Evolutionary conservation across 768 basidiomycete genomes (phyloP).

Genomic region (Suillus brevipes): DNA sequence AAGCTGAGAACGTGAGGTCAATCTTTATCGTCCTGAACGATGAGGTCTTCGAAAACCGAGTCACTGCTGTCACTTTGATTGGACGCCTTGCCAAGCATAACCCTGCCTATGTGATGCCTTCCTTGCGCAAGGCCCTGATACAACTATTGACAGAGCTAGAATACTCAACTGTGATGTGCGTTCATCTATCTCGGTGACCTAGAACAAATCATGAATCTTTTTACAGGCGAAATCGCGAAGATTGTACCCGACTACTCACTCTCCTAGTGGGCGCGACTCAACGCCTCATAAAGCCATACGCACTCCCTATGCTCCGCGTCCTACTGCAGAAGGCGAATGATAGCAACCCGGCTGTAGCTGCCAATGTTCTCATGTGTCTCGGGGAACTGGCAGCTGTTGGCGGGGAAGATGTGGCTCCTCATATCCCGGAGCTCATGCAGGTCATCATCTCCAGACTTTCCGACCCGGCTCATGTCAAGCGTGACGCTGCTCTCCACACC

Average conservation of each 20-base stretch:
- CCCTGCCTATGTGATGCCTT: conserved; percentile 98
- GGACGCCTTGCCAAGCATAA: conserved; percentile 94
- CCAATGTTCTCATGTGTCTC: conserved; percentile 90
- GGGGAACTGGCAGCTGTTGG: conserved; percentile 93
- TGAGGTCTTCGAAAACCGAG: conserved; percentile 91
- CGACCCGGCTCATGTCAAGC: conserved; percentile 86
- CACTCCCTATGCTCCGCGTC: conserved; percentile 90
- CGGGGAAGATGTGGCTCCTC: conserved; percentile 84
- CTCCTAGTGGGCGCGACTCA: conserved; percentile 90
- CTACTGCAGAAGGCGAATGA: conserved; percentile 89
- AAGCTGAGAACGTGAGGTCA: conserved; percentile 97
- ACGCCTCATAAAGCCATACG: conserved; percentile 93
- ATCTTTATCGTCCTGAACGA: conserved; percentile 97
- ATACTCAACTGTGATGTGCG: conserved; percentile 87
- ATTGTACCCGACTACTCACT: conserved; percentile 88
- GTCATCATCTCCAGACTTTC: conserved; percentile 86
- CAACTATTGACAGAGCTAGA: conserved; percentile 96
- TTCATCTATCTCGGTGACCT: conserved; percentile 21
- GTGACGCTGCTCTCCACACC: conserved; percentile 92
- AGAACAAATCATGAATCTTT: not conserved
- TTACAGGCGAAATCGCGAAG: conserved; percentile 79
- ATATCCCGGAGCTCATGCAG: conserved; percentile 86
- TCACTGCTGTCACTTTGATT: conserved; percentile 87
- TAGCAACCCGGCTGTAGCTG: conserved; percentile 81
- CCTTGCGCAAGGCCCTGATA: conserved; percentile 90